Base-by-base conservation (phyloP, 768 basidiomycete species). In the Tulasnella sp. region DNA sequence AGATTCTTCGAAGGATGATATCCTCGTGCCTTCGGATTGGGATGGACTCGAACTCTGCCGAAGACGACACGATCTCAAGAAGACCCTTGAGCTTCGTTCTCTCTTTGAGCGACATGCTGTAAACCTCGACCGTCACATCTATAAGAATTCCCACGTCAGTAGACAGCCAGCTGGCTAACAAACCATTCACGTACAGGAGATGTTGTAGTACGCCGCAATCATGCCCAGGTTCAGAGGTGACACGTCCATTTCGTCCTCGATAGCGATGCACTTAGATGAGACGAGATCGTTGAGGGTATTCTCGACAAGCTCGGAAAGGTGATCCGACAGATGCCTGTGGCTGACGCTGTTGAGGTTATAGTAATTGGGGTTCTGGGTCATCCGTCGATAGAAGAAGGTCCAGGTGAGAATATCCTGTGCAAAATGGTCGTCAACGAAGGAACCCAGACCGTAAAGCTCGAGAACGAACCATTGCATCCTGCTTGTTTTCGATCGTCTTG, bases 401-500 rank as follows among this genome's bases (percentile, higher is more conserved):
- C 97, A 99, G 0, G 97, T 99, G 80, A 97, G 85, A 82, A 97
- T 97, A 83, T 99, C 97, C 90, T 94, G 79, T 6, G 68, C 17
- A 58, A 0, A 74, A 73, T 75, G 45, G 69, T 54, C 74, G 69
- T 72, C n/a, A 76, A 67, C 19, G 34, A 39, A 22, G 25, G 17
- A 74, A 40, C 74, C 38, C 0, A 68, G 38, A 31, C 29, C 22
- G 39, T 17, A 9, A 14, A 25, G 4, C 54, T 39, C 19, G 0
- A 25, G n/a, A 82, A 85, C 34, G 78, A 67, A 92, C 93, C 92
- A 95, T 93, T 0, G 93, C 93, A 82, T 97, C 94, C 83, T 99
- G 97, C 85, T 99, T 99, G 84, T 98, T 99, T 84, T 99, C 96
- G 76, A 99, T 98, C 15, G 96, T 99, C 85, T 96, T 97, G 54